Evolutionary conservation across 257 asterid species (phyloP).

Genomic region (Leonotis leonurus): DNA sequence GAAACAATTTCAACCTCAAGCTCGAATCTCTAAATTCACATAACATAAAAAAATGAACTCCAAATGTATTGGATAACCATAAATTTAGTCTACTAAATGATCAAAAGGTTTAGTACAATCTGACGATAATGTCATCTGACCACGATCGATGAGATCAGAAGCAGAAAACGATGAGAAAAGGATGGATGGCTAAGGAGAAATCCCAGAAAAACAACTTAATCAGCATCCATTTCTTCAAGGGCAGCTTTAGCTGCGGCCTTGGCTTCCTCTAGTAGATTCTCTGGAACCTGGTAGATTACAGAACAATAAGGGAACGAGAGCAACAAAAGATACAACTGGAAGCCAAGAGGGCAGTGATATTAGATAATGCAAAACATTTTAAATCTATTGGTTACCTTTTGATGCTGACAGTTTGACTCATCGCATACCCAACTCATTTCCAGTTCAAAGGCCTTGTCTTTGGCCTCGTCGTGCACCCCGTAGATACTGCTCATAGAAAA

Average conservation of each 20-base stretch:
- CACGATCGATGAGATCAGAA: no score
- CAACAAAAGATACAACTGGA: no score
- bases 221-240: constrained; percentile 97
- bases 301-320: no score
- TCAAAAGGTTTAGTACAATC: constrained; percentile 10
- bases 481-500: constrained; percentile 50
- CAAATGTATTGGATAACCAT: constrained; percentile 5
- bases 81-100: constrained; percentile 1
- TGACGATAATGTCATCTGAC: neutral
- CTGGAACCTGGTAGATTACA: constrained; percentile 77
- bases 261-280: constrained; percentile 71
- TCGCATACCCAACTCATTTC: constrained; percentile 99
- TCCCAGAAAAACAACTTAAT: constrained; percentile 26
- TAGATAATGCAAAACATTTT: no score
- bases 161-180: no score
- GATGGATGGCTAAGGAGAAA: no score
- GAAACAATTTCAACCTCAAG: neutral
- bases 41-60: neutral
- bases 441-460: constrained; percentile 95
- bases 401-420: constrained; percentile 92
- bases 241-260: constrained; percentile 92
- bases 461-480: constrained; percentile 94
- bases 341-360: no score
- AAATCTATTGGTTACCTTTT: constrained; percentile 83
- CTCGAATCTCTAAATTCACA: neutral